Conservation (phyloP, 768 basidiomycete species). For the Stropharia rugosoannulata region DNA sequence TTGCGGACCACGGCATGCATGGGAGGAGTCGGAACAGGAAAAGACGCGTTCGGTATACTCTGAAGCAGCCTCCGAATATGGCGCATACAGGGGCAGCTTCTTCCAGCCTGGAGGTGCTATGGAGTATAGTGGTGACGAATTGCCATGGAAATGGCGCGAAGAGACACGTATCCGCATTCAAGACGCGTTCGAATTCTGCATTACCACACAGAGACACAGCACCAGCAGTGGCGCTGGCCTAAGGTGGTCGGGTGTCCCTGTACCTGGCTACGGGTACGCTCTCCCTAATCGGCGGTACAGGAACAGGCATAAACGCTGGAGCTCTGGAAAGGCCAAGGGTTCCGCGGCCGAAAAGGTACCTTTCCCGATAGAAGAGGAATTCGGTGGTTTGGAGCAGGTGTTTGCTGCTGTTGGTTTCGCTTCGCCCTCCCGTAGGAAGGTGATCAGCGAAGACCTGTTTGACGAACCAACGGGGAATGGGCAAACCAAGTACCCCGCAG, state of each 20-base stretch:
- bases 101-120: conserved; percentile 11
- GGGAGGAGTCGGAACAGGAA: conserved; percentile 79
- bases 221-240: conserved; percentile 17
- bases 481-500: background rate
- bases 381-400: conserved; percentile 58
- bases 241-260: conserved; percentile 27
- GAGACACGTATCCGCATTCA: conserved; percentile 68
- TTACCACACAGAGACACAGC: conserved; percentile 28
- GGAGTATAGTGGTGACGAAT: conserved; percentile 38
- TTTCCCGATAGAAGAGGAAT: conserved; percentile 29
- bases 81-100: conserved; percentile 18
- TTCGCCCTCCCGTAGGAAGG: conserved; percentile 53
- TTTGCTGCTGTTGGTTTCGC: conserved; percentile 58
- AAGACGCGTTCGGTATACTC: conserved; percentile 51
- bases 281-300: conserved; percentile 2
- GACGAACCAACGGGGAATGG: conserved; percentile 34
- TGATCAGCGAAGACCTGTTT: conserved; percentile 68
- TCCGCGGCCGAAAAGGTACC: conserved; percentile 11
- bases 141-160: conserved; percentile 82
- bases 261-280: conserved; percentile 17
- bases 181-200: conserved; percentile 82
- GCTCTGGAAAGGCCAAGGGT: conserved; percentile 27
- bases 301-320: conserved; percentile 21
- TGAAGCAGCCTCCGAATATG: conserved; percentile 44
- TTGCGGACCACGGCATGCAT: conserved; percentile 79